Evolutionary conservation across 495 filamentous ascomycete genomes (phyloP), one percentile per base, ranked within the genome.

Genomic region (Echria macrotheca): DNA sequence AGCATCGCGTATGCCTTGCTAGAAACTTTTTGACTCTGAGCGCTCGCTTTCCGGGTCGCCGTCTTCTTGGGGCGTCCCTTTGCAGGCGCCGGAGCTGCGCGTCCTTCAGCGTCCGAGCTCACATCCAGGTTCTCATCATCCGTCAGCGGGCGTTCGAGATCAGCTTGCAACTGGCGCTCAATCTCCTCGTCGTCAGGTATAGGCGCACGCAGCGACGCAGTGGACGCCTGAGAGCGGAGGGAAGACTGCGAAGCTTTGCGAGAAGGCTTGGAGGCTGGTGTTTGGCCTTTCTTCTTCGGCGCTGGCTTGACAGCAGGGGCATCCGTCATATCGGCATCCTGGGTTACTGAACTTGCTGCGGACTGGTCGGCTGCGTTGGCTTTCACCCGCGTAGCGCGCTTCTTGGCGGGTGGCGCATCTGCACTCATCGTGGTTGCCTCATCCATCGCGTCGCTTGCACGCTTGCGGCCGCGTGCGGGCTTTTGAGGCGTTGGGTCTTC

Each of bases 111-210:
- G 25, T 70, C 69, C n/a, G 64, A 68, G 45, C 67, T 63, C 5
- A 51, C 60, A 8, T 55, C 54, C 22, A 65, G 52, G 21, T 66
- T 65, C 36, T 83, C 79, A 19, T 79, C 79, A 44, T 82, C 77
- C 8, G 71, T 77, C 9, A 81, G 52, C 5, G 69, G 79, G 28
- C 74, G 66, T 12, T 82, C 83, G 14, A 87, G 74, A 35, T 86
- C 85, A 15, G 80, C 80, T 53, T 83, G 77, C 2, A 89, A 69
- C 24, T 76, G 80, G 19, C 77, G 75, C n/a, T 89, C 81, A 25
- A 88, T 72, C 44, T 86, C 85, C 2, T 82, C 79, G 44, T 90
- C 81, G 39, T 75, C 71, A 4, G 74, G 74, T 1, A 71, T 44
- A 17, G 29, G 62, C 49, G 3, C 66, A 33, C 56, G 74, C 68